Percentiles rank a stretch among this genome's conserved stretches.
Conservation (phyloP, 2,329 filamentous ascomycete species). For the Arthrobotrys conoides region DNA sequence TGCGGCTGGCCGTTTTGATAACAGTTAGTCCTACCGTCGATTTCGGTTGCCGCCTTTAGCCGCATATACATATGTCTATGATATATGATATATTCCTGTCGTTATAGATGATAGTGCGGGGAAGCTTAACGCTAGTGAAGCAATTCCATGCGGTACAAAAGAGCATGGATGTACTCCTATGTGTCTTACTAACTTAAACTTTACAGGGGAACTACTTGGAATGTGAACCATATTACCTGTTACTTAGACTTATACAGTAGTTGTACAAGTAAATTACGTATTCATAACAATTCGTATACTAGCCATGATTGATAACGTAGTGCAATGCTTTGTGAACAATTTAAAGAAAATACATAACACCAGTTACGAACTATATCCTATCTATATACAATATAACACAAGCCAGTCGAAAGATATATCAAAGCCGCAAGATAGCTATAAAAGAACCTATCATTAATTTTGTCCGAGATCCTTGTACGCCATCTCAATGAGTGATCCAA, state of each 20-base stretch:
- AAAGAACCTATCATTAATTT: neutral
- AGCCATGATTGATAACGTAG: too few species aligned
- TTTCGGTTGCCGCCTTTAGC: slow-evolving; percentile 21
- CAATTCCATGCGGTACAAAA: too few species aligned
- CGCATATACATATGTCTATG: neutral
- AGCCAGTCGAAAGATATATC: neutral
- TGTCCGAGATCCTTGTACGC: neutral
- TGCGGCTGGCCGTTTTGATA: slow-evolving; percentile 16
- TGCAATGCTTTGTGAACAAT: too few species aligned
- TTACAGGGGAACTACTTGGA: too few species aligned
- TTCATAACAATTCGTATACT: too few species aligned
- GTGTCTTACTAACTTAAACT: too few species aligned
- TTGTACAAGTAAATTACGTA: too few species aligned
- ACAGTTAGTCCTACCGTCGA: neutral
- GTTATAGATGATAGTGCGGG: neutral
- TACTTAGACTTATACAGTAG: too few species aligned
- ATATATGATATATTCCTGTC: neutral
- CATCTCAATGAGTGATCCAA: neutral
- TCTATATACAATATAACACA: neutral
- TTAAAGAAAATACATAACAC: slow-evolving; percentile 1
- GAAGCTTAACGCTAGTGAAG: too few species aligned
- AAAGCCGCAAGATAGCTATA: neutral
- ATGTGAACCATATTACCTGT: too few species aligned
- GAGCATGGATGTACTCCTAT: too few species aligned
- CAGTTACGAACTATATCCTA: neutral